Evolutionary conservation across 768 basidiomycete genomes (phyloP).

Genomic region (Suillus discolor): DNA sequence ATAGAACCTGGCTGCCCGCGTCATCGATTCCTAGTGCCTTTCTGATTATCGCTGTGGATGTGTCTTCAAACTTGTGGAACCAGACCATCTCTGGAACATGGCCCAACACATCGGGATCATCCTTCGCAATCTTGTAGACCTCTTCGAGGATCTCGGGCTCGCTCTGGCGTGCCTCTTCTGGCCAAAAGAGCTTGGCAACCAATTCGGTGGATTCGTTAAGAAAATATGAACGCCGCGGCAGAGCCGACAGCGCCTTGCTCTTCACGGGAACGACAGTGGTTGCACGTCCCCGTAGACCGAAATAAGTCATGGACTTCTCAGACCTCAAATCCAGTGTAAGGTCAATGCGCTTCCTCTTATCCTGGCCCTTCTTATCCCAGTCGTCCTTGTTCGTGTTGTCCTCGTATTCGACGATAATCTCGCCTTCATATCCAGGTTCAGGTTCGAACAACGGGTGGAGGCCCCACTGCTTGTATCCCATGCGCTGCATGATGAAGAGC

Average conservation of each 20-base stretch:
- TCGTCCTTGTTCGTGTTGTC: too few species aligned
- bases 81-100: constrained; percentile 5
- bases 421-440: not conserved
- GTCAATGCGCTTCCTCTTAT: not conserved
- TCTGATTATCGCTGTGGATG: too few species aligned
- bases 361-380: too few species aligned
- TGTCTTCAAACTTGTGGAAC: too few species aligned
- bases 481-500: constrained; percentile 15
- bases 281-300: constrained; percentile 7
- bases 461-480: constrained; percentile 14
- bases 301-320: constrained; percentile 3
- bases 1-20: not conserved
- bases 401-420: not conserved
- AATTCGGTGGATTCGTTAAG: not conserved
- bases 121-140: not conserved
- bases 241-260: not conserved
- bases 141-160: not conserved
- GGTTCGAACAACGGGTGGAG: constrained; percentile 5
- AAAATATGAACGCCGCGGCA: not conserved
- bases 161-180: not conserved
- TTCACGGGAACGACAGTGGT: constrained; percentile 10
- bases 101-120: not conserved
- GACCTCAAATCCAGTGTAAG: not conserved
- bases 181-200: not conserved
- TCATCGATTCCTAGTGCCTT: too few species aligned